Conservation (phyloP, 768 basidiomycete genomes). For the Lentinula boryana region DNA sequence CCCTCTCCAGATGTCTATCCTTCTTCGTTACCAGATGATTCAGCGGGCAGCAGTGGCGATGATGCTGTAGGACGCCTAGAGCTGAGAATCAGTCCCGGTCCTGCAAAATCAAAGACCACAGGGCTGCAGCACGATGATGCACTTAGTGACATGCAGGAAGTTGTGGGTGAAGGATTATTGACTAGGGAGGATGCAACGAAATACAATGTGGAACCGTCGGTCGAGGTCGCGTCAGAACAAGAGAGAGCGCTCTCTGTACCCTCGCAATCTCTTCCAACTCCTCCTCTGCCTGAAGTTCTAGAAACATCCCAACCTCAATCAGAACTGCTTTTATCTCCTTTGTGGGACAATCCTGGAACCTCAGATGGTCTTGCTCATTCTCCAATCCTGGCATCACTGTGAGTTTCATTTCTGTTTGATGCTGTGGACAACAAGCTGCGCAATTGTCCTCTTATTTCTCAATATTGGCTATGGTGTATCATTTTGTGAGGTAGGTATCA, state of each 20-base stretch:
- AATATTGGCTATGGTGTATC: not conserved
- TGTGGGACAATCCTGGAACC: not conserved
- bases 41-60: slow-evolving; percentile 3
- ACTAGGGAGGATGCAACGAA: not conserved
- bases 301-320: not conserved
- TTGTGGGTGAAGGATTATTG: not conserved
- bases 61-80: not conserved
- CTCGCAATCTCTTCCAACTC: slow-evolving; percentile 3
- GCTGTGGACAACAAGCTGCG: not conserved
- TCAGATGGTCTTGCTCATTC: slow-evolving; percentile 1
- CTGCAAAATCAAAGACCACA: not conserved
- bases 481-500: not conserved
- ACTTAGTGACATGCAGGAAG: not conserved
- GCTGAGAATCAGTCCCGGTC: not conserved
- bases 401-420: not conserved
- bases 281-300: not conserved
- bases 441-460: not conserved
- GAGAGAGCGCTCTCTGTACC: not conserved
- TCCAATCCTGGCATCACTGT: slow-evolving; percentile 5
- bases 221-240: not conserved
- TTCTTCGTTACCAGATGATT: slow-evolving; percentile 6
- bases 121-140: not conserved
- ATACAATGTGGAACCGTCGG: not conserved
- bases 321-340: slow-evolving; percentile 1
- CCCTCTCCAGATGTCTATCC: slow-evolving; percentile 5